Evolutionary conservation across 2,329 filamentous ascomycete species (phyloP), one percentile per base, ranked within the genome.

Genomic region (Triangularia verruculosa): DNA sequence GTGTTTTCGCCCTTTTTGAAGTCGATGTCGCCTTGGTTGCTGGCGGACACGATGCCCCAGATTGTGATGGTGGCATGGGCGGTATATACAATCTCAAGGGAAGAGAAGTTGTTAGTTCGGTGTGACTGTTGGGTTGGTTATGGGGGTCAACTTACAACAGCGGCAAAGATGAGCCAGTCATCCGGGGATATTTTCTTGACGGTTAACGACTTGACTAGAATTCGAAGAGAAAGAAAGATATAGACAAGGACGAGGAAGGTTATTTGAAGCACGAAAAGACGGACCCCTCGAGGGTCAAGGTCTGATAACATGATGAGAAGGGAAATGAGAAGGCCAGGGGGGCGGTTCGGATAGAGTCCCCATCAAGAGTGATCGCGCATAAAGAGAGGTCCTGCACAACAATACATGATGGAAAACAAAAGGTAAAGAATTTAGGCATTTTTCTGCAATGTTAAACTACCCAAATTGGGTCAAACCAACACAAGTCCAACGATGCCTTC

Each of bases 91-190:
- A 76, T 25, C 78, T 79, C 28, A 11, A 27, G 5, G 9, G 4
- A 4, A 15, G 24, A n/a, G 12, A 17, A 22, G 4, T 52, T 24
- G 4, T 52, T 5, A 24, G 47, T 20, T 4, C 5, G 39, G 4
- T 47, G 17, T 47, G 13, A 28, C 27, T 28, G n/a, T 28, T 28
- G 27, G 27, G 27, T 28, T 28, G 27, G 27, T 28, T 9, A 28
- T 28, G 27, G 9, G 15, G 20, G 61, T 67, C 6, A 32, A 51
- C 51, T 27, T 71, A 84, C 82, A 72, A 82, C 72, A 2, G 80
- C 78, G 27, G 73, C 57, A 22, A 82, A 72, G 69, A 82, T 81
- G 54, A 83, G 70, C 66, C 75, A 79, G 74, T 85, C 82, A 57
- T 84, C 82, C 3, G 75, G 34, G 0, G 77, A 74, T 32, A 80